Conservation (phyloP, 1,139 yeast species). For the Yamadazyma aaseri region DNA sequence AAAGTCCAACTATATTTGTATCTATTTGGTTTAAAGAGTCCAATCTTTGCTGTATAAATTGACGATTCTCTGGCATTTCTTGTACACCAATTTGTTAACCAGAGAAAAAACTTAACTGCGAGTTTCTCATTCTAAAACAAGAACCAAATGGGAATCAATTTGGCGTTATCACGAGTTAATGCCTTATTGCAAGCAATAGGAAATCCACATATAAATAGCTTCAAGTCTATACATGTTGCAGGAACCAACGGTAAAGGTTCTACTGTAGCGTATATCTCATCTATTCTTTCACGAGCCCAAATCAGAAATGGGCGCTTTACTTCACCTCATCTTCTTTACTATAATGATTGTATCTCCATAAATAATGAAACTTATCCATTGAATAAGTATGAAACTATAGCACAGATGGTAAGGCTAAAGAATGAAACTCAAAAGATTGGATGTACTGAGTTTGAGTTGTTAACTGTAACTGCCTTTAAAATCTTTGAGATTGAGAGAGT, state of each 20-base stretch:
- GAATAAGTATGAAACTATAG: slow-evolving; percentile 45
- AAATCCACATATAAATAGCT: slow-evolving; percentile 58
- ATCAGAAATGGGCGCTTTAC: slow-evolving; percentile 74
- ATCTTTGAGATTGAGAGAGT: slow-evolving; percentile 61
- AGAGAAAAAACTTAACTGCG: too few species aligned
- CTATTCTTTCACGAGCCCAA: slow-evolving; percentile 51
- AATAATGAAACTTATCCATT: slow-evolving; percentile 56
- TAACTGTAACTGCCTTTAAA: slow-evolving; percentile 81
- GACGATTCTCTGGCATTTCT: too few species aligned
- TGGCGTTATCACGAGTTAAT: slow-evolving; percentile 66
- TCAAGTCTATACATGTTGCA: slow-evolving; percentile 76
- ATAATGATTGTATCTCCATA: slow-evolving; percentile 74
- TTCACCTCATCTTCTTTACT: slow-evolving; percentile 75
- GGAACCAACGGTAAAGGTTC: slow-evolving; percentile 98
- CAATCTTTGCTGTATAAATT: slow-evolving; percentile 44
- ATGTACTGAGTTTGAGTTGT: slow-evolving; percentile 84
- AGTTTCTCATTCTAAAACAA: too few species aligned
- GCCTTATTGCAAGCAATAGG: slow-evolving; percentile 60
- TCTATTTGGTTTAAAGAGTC: slow-evolving; percentile 47
- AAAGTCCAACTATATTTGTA: slow-evolving; percentile 39
- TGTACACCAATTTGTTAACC: too few species aligned
- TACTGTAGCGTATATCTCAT: slow-evolving; percentile 73
- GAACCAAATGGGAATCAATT: slow-evolving; percentile 44
- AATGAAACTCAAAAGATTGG: slow-evolving; percentile 43
- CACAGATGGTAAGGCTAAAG: slow-evolving; percentile 32